A percentile compares a stretch with the other conserved stretches of the same genome.
These are phyloP conservation scores for Macadamia integrifolia DNA, from an alignment of 164 flowering plant genomes.

Conservation along the genomic window DNA sequence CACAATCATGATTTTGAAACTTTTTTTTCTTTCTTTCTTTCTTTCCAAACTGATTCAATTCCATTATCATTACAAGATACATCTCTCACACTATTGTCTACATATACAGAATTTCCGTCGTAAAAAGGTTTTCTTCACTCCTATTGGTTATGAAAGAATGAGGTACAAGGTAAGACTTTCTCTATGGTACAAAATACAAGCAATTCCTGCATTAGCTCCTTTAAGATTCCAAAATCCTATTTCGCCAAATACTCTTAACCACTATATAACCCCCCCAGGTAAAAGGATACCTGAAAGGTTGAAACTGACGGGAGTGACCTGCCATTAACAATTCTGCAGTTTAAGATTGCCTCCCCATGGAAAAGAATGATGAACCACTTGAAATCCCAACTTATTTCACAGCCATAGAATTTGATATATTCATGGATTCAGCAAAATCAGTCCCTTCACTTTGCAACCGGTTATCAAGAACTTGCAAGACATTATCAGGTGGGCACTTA, in stretches of 20 bases:
- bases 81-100: neutral
- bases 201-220: neutral
- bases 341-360: neutral
- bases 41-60: too few species aligned
- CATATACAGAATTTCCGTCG: neutral
- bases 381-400: slow-evolving; percentile 8
- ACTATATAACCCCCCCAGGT: neutral
- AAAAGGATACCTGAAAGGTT: neutral
- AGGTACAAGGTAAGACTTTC: neutral
- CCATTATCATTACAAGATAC: too few species aligned
- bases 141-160: slow-evolving; percentile 3
- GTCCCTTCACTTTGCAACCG: slow-evolving; percentile 34
- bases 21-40: too few species aligned
- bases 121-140: neutral
- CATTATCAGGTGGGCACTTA: slow-evolving; percentile 79
- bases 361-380: neutral
- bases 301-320: neutral
- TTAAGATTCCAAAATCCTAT: neutral
- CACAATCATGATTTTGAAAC: too few species aligned
- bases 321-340: too few species aligned
- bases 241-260: neutral
- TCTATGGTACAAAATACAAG: slow-evolving; percentile 4
- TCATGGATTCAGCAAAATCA: slow-evolving; percentile 17
- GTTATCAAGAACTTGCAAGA: slow-evolving; percentile 46
- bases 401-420: slow-evolving; percentile 18